A percentile compares a stretch with the other conserved stretches of the same genome.
Evolutionary conservation across 2,329 filamentous ascomycete genomes (phyloP).

Genomic region (Alternaria burnsii): DNA sequence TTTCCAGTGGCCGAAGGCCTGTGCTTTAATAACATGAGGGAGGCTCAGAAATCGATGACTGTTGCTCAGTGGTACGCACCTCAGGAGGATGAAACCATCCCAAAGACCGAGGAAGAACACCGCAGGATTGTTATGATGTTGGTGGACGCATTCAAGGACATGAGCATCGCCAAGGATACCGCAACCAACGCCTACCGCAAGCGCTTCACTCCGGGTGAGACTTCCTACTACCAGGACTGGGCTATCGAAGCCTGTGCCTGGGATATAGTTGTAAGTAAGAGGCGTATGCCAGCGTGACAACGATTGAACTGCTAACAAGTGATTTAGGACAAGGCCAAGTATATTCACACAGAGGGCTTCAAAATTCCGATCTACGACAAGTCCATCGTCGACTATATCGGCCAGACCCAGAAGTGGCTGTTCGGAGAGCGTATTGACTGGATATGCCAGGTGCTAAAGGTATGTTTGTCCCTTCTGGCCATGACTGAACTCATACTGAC

Average conservation of each 20-base stretch:
- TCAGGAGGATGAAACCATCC: slow-evolving; percentile 13
- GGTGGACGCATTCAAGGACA: slow-evolving; percentile 18
- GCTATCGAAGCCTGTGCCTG: slow-evolving; percentile 23
- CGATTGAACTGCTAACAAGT: neutral
- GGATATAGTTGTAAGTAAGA: slow-evolving; percentile 16
- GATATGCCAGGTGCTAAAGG: slow-evolving; percentile 20
- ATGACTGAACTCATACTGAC: neutral
- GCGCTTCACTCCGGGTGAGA: slow-evolving; percentile 14
- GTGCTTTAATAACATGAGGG: slow-evolving; percentile 14
- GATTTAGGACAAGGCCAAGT: slow-evolving; percentile 9
- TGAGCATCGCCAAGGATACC: slow-evolving; percentile 11
- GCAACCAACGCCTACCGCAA: slow-evolving; percentile 18
- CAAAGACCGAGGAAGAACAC: slow-evolving; percentile 13
- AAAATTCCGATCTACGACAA: slow-evolving; percentile 18
- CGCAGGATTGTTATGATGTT: slow-evolving; percentile 4
- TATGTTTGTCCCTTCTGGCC: neutral
- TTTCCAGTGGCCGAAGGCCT: slow-evolving; percentile 2
- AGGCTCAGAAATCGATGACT: slow-evolving; percentile 11
- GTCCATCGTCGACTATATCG: slow-evolving; percentile 14
- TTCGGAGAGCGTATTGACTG: slow-evolving; percentile 22
- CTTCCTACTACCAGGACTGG: slow-evolving; percentile 18
- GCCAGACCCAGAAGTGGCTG: slow-evolving; percentile 21
- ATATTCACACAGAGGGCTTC: slow-evolving; percentile 20
- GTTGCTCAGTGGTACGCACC: slow-evolving; percentile 14
- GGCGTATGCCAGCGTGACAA: neutral